Evolutionary conservation across 345 rosid genomes (phyloP), one percentile per base, ranked within the genome.

Genomic region (Rhizophora apiculata): DNA sequence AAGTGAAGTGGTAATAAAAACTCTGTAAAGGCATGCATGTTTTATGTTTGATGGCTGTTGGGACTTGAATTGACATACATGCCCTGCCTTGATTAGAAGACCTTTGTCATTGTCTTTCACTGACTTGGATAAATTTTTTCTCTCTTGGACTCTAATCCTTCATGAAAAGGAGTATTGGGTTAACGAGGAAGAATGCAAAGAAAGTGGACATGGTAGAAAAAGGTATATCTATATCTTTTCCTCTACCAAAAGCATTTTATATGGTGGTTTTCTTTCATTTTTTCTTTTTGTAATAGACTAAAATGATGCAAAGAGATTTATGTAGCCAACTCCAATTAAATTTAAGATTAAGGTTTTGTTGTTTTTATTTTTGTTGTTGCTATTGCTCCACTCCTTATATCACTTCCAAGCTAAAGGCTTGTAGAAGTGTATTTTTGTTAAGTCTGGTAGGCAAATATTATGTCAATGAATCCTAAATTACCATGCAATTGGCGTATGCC

Each of bases 161-260:
- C 15, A 2, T 39, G 49, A 55, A 15, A 29, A 67, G 52, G 52
- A 56, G 53, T 24, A 53, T 7, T 3, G 6, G 11, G 21, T 56
- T 55, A 18, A 67, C 13, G 6, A 67, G 16, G 53, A 67, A 67
- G 62, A 58, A 27, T 52, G 29, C 34, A 31, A 31, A 31, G 48
- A 34, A 34, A 67, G 52, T 48, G 62, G 63, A 60, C 31, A 22
- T 24, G 15, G 49, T 27, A 59, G 65, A 63, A 67, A 55, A 63
- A 8, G 78, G 73, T 24, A 24, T 68, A 63, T 43, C 63, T 15
- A 4, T 62, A 19, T 39, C 46, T 39, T 39, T 10, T 39, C 15
- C 46, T 39, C 2, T 39, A 15, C 15, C 3, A 8, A 39, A 39
- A 15, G n/a, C 16, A 8, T 39, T 39, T 39, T 2, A 39, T 62